Evolutionary conservation across 805 yeast genomes (phyloP).

Genomic region (Yarrowia sp.): DNA sequence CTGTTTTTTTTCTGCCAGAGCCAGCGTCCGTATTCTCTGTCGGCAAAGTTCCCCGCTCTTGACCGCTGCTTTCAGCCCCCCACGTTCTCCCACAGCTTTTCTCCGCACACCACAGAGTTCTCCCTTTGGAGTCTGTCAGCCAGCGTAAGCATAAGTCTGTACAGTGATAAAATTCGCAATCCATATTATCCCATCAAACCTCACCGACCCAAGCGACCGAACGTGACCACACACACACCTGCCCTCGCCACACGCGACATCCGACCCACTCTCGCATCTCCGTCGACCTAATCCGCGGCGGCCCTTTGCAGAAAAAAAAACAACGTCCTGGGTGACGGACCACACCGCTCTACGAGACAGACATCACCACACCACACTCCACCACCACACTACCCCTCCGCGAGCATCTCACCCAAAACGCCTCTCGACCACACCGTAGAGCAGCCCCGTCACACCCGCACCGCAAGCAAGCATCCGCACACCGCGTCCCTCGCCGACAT

Average conservation of each 20-base stretch:
- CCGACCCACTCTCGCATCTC: background rate
- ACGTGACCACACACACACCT: slow-evolving; percentile 15
- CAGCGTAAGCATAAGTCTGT: slow-evolving; percentile 17
- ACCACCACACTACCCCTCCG: background rate
- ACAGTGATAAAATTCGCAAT: slow-evolving; percentile 25
- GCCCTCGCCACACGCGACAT: background rate
- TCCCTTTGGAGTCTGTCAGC: slow-evolving; percentile 19
- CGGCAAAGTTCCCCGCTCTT: too few relatives aligned
- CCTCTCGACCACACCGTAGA: too few relatives aligned
- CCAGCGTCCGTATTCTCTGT: too few relatives aligned
- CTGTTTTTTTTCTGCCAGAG: too few relatives aligned
- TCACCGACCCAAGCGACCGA: slow-evolving; percentile 5
- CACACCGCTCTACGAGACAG: background rate
- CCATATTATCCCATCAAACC: slow-evolving; percentile 24
- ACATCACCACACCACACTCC: slow-evolving; percentile 3
- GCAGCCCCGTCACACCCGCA: background rate
- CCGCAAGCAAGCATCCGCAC: too few relatives aligned
- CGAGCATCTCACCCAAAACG: background rate
- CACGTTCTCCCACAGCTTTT: background rate
- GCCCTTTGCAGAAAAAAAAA: background rate
- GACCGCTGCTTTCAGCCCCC: too few relatives aligned
- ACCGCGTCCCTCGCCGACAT: background rate
- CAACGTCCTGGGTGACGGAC: background rate
- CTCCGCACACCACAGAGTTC: slow-evolving; percentile 4
- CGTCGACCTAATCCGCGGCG: background rate